Evolutionary conservation across 106 monocot species (phyloP), one percentile per base, ranked within the genome.

Genomic region (Allium cepa): DNA sequence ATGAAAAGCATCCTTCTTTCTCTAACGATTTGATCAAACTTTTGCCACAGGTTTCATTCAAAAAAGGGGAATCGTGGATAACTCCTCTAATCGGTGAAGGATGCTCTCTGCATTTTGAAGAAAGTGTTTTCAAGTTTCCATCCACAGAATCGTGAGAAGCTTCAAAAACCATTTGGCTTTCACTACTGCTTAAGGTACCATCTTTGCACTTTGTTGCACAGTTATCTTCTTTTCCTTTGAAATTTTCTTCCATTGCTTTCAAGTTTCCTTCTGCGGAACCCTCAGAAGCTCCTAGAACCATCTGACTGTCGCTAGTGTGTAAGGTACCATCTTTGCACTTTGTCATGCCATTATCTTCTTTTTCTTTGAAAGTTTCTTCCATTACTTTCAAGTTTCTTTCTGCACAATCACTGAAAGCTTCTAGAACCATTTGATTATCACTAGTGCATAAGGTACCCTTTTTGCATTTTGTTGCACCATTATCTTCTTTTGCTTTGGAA

Each of bases 11-110:
- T 62, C 46, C 50, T 47, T 71, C 69, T 73, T 71, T 71, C 49
- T 53, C 65, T 15, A 36, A 63, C 10, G 49, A 62, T 50, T 47
- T 53, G 17, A 65, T 22, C 16, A 57, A 13, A 53, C n/a, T 51
- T 63, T 52, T 60, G 26, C 59, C 68, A 18, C 47, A 46, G 7
- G 68, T 10, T 59, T 75, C 63, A 47, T 57, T 49, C 45, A 66
- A 45, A 56, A 66, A 72, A 4, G 15, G 15, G 49, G 46, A 11
- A 70, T 71, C 53, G 50, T 79, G 49, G 47, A 83, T 69, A 46
- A 75, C 71, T 72, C 78, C 83, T 50, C 75, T 79, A 72, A 79
- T 79, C 59, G 83, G 83, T 72, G 82, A 78, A 0, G 53, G 53
- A 55, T 11, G 11, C 53, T 55, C 53, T 12, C 7, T 8, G 53